phyloP scores from a whole-genome alignment of 1,139 yeast species.

The Kodamaea alishanica region DNA sequence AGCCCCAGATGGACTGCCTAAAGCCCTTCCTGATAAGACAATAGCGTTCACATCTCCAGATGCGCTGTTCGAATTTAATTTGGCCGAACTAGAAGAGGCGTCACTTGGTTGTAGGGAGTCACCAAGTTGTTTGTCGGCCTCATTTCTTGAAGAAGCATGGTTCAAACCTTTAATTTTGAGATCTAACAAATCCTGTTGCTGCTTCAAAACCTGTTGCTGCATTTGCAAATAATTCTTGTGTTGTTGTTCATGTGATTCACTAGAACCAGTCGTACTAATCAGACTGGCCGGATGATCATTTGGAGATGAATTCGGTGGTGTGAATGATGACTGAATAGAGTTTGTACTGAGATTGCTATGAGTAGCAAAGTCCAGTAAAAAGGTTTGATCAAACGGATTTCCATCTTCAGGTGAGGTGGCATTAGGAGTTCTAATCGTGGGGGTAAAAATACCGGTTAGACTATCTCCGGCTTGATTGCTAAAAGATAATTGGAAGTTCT shows the following conservation, averaged over 20 bases:
- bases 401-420: conserved; percentile 20
- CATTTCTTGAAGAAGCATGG: background rate
- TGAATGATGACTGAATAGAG: conserved; percentile 4
- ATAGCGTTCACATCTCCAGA: no score
- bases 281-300: conserved; percentile 2
- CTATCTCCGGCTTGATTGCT: conserved; percentile 6
- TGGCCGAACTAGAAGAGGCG: no score
- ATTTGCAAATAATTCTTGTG: conserved; percentile 38
- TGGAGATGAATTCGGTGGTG: conserved; percentile 18
- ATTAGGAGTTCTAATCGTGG: conserved; percentile 34
- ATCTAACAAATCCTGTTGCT: conserved; percentile 35
- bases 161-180: conserved; percentile 20
- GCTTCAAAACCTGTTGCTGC: conserved; percentile 38
- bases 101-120: no score
- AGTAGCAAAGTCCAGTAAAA: conserved; percentile 15
- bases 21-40: no score
- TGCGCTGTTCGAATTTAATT: no score
- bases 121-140: no score
- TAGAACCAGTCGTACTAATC: conserved; percentile 1
- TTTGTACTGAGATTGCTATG: conserved; percentile 4
- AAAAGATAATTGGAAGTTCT: conserved; percentile 10
- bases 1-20: no score
- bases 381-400: conserved; percentile 41
- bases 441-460: conserved; percentile 37
- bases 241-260: conserved; percentile 15